Evolutionary conservation across 306 rosid genomes (phyloP).

Genomic region (Trifolium dubium): DNA sequence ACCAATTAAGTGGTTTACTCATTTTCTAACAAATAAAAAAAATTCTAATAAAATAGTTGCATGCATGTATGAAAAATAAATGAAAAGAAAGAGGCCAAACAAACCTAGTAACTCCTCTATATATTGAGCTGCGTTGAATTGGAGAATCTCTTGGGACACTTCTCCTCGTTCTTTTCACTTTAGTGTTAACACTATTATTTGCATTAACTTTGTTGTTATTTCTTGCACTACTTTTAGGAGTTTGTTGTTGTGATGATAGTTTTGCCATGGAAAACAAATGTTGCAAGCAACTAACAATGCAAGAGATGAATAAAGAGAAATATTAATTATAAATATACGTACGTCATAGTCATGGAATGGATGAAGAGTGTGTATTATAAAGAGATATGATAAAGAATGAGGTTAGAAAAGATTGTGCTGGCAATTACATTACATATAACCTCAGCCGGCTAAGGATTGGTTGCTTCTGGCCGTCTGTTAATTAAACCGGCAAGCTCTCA

Average conservation of each 20-base stretch:
- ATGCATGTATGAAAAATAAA: neutral
- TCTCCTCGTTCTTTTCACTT: slow-evolving; percentile 69
- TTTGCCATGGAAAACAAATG: slow-evolving; percentile 53
- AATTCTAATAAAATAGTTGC: too few species aligned
- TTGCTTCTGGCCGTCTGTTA: slow-evolving; percentile 47
- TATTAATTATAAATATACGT: neutral
- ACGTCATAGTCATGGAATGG: slow-evolving; percentile 23
- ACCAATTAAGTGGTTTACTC: too few species aligned
- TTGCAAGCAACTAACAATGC: too few species aligned
- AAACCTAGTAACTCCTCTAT: slow-evolving; percentile 90
- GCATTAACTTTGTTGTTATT: slow-evolving; percentile 26
- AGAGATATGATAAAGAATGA: slow-evolving; percentile 26
- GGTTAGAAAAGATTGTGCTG: slow-evolving; percentile 44
- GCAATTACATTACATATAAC: slow-evolving; percentile 43
- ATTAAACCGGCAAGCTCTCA: slow-evolving; percentile 24
- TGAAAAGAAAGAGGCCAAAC: neutral
- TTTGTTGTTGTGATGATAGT: slow-evolving; percentile 47
- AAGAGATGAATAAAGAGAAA: neutral
- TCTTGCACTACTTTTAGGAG: slow-evolving; percentile 45
- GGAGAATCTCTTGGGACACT: slow-evolving; percentile 75
- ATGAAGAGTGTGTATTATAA: slow-evolving; percentile 46
- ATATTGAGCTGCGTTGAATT: slow-evolving; percentile 73
- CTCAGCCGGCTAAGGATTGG: slow-evolving; percentile 48
- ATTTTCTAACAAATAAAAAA: too few species aligned
- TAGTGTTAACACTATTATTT: slow-evolving; percentile 32